Evolutionary conservation across 1,284 basidiomycete genomes (phyloP).

Genomic region (Melampsora americana): DNA sequence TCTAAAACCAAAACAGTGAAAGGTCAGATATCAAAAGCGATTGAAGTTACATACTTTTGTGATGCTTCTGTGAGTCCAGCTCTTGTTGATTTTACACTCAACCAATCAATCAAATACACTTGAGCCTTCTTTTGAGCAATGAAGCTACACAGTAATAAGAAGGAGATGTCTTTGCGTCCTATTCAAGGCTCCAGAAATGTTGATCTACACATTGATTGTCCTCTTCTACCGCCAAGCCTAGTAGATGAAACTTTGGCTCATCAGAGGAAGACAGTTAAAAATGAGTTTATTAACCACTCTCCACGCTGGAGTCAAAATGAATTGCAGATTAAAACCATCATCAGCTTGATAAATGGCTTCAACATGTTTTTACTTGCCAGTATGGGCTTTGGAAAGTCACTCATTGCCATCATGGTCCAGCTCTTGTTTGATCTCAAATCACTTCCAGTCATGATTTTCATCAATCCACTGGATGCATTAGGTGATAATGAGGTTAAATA

Average conservation of each 20-base stretch:
- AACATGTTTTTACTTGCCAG: conserved; percentile 4
- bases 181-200: neutral
- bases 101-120: too few species aligned
- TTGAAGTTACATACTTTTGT: too few species aligned
- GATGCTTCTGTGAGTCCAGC: too few species aligned
- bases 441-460: neutral
- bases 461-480: conserved; percentile 4
- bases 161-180: too few species aligned
- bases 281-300: neutral
- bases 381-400: conserved; percentile 7
- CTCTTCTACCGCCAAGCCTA: neutral
- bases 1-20: too few species aligned
- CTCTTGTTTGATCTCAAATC: neutral
- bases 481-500: conserved; percentile 5
- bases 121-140: too few species aligned
- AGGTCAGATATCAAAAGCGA: too few species aligned
- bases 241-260: neutral
- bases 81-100: too few species aligned
- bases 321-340: neutral
- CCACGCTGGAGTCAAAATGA: neutral
- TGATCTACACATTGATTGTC: neutral
- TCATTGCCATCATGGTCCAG: neutral
- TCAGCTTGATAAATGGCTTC: conserved; percentile 3
- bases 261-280: neutral
- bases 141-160: too few species aligned